Base-by-base conservation (phyloP, 2,329 filamentous ascomycete species). In the Fusarium beomiforme region DNA sequence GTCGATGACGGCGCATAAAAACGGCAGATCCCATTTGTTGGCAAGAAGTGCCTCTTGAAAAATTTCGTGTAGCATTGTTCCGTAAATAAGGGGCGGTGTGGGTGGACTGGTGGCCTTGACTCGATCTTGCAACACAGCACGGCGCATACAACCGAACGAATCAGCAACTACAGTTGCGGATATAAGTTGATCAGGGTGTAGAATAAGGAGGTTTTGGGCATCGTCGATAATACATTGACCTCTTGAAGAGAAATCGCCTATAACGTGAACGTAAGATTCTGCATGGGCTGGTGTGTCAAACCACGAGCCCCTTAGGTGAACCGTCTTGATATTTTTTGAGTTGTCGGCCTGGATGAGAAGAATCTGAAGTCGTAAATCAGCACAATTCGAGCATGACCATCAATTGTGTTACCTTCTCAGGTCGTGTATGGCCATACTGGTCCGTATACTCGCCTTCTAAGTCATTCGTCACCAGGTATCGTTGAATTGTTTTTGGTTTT, bases 121-220 rank as follows among this genome's bases (percentile, higher is more conserved):
- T 34, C 96, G 91, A 79, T 99, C 95, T 80, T 98, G 95, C 29
- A 99, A 87, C 3, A 98, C 95, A 33, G 96, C 94, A 70, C 95
- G 92, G 21, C 96, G 92, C 78, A 93, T 91, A 78, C 96, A 99
- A 26, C 91, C 91, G 79, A 98, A 97, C 0, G 96, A 97, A 80
- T 99, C 96, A n/a, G 94, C 95, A 44, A 99, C 92, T 8, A 97
- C 94, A 1, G 96, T 98, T 5, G 96, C 92, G 5, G 96, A 98
- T 57, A 99, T 92, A 36, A 99, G 88, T 81, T 98, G 95, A 77
- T 99, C 96, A 0, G 96, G 96, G 77, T 99, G 95, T 17, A 99
- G 83, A 62, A 99, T 94, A 54, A 99, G 84, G 80, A 98, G 92
- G 75, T 95, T 94, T 53, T 91, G 87, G 5, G 88, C 85, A 79